Base-by-base conservation (phyloP, 768 basidiomycete genomes). In the Rhizopogon vinicolor region DNA sequence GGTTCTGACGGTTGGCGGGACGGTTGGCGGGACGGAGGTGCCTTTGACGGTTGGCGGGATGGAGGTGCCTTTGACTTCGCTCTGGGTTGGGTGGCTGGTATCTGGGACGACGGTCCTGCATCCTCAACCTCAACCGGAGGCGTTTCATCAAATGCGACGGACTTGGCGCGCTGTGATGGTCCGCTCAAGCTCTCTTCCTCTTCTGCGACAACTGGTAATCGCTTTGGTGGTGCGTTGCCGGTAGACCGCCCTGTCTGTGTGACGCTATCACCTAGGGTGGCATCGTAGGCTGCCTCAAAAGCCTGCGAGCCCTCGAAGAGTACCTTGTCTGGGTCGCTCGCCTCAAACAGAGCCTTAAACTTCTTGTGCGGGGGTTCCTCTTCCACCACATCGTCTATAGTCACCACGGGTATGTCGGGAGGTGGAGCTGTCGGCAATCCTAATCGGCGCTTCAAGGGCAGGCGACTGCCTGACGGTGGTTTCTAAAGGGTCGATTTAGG, bases 271-370 rank as follows among this genome's bases (percentile, higher is more conserved):
- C 13, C 52, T 49, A 54, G 64, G 13, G 60, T 59, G 25, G 33
- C 57, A 14, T 52, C 56, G 44, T 56, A 59, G 14, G 54, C 58
- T 2, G 52, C 65, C 51, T 45, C 55, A 19, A 57, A 37, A 40
- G 53, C 54, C 5, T 59, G 49, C 9, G 59, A 52, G 49, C 58
- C 65, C 18, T 72, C 68, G 22, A 69, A 63, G 43, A 59, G 57
- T 61, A 74, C 60, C 58, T 70, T 66, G 58, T 76, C 75, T 29
- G 83, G 85, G 62, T 84, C 75, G 42, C 75, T 85, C 8, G 82
- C 80, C 16, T 89, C 87, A 58, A 87, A 89, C 10, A 89, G 72
- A 0, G 83, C 81, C 60, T 82, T 85, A 73, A 84, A 87, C 66
- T 82, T 87, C 64, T 89, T 89, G 28, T 81, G 66, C 2, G 84